These are phyloP conservation scores for Lenwebbia sp. DNA, from an alignment of 345 rosid species.

Conservation along the genomic window DNA sequence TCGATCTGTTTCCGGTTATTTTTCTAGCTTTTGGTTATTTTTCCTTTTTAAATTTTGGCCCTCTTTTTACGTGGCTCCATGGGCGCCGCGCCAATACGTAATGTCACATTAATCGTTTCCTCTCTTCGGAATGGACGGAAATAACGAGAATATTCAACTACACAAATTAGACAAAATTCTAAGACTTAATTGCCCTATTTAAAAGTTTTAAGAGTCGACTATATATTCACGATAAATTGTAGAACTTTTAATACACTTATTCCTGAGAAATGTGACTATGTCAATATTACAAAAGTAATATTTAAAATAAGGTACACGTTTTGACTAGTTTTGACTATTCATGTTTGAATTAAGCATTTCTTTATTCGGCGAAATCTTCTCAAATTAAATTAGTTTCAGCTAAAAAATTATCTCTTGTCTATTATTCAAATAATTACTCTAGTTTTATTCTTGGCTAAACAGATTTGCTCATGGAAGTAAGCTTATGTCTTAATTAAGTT, in stretches of 20 bases:
- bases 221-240: neutral
- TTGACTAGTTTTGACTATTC: neutral
- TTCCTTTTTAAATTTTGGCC: neutral
- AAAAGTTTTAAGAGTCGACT: neutral
- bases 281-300: neutral
- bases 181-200: too few species aligned
- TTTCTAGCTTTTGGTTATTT: too few species aligned
- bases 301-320: neutral
- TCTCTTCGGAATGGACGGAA: neutral
- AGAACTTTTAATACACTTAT: neutral
- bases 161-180: too few species aligned
- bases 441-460: neutral
- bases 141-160: neutral
- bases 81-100: neutral
- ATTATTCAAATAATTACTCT: neutral
- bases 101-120: too few species aligned
- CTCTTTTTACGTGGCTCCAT: neutral
- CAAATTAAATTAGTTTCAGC: neutral
- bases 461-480: neutral
- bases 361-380: neutral
- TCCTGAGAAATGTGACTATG: neutral
- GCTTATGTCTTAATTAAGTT: neutral
- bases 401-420: neutral
- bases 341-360: neutral
- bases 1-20: too few species aligned